Base-by-base conservation (phyloP, 257 asterid genomes). In the Catharanthus roseus region DNA sequence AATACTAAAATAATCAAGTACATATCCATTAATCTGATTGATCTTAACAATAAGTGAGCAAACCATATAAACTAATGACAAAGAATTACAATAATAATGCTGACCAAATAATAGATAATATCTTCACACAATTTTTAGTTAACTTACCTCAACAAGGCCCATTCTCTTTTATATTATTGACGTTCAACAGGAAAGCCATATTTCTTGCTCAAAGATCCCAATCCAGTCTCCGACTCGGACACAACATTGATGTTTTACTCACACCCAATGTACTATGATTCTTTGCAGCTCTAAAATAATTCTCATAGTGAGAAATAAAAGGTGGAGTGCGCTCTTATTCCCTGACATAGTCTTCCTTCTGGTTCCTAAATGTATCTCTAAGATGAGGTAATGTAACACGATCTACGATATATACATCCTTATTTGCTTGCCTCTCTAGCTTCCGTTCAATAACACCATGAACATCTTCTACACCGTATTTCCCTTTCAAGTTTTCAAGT, bases 81-180 rank as follows among this genome's bases (percentile, higher is more conserved):
- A 23, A 55, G 10, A 60, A 33, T 18, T 19, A 6, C 7, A 13
- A n/a, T 62, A 15, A 58, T 62, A 34, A 34, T 31, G 12, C 12
- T 26, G 28, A 26, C 34, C 21, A 12, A 13, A 9, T 10, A 26
- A 26, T 16, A 45, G 3, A 18, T 11, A 0, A 18, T n/a, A 70
- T 9, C 16, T 15, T 26, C 15, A 26, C 29, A 49, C 60, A 29
- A 3, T 12, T 67, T 45, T 63, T 8, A 3, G 6, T 63, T 0
- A 2, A 12, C 38, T 24, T 71, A 95, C 99, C 99, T 95, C 99
- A 75, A 95, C 96, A 72, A 65, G 73, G 72, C 90, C n/a, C 82
- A 77, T 91, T 90, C 84, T 86, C 96, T 75, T 78, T 81, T 55
- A 92, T 87, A 81, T 82, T 56, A 23, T 53, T 69, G 24, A 51